A percentile compares a stretch with the other conserved stretches of the same genome.
These are phyloP conservation scores for Pterocarpus santalinus DNA, from an alignment of 306 rosid genomes.

Conservation along the genomic window DNA sequence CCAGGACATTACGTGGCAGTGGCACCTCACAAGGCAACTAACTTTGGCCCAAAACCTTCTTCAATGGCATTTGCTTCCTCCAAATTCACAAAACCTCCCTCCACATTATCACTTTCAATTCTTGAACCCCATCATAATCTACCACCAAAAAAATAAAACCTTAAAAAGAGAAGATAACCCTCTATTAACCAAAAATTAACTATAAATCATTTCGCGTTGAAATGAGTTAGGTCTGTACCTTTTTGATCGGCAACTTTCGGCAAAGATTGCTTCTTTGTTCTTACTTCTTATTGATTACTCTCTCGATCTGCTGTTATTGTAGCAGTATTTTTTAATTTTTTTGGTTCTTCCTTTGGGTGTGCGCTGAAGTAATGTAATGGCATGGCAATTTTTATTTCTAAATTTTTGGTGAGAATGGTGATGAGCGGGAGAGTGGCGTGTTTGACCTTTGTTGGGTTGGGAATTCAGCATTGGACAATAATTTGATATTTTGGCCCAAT, in stretches of 20 bases:
- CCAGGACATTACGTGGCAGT: conserved; percentile 70
- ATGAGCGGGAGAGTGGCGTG: no score
- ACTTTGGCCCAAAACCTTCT: conserved; percentile 48
- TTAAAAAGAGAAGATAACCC: conserved; percentile 32
- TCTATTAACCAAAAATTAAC: background rate
- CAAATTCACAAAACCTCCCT: conserved; percentile 21
- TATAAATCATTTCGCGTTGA: conserved; percentile 5
- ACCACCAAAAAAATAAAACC: background rate
- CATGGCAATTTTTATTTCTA: no score
- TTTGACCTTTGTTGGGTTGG: background rate
- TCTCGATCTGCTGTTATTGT: background rate
- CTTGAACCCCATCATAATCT: conserved; percentile 12
- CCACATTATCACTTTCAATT: conserved; percentile 19
- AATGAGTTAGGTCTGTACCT: conserved; percentile 49
- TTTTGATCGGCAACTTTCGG: conserved; percentile 49
- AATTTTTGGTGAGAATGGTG: no score
- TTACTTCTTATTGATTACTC: background rate
- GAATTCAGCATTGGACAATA: background rate
- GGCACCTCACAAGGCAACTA: conserved; percentile 61
- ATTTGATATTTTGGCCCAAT: background rate
- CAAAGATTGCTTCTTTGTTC: conserved; percentile 17
- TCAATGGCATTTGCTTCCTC: conserved; percentile 49
- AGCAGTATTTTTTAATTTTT: no score
- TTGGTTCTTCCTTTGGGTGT: no score
- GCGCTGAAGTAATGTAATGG: no score